Base-by-base conservation (phyloP, 1,284 basidiomycete species). In the Marasmius fiardii region DNA sequence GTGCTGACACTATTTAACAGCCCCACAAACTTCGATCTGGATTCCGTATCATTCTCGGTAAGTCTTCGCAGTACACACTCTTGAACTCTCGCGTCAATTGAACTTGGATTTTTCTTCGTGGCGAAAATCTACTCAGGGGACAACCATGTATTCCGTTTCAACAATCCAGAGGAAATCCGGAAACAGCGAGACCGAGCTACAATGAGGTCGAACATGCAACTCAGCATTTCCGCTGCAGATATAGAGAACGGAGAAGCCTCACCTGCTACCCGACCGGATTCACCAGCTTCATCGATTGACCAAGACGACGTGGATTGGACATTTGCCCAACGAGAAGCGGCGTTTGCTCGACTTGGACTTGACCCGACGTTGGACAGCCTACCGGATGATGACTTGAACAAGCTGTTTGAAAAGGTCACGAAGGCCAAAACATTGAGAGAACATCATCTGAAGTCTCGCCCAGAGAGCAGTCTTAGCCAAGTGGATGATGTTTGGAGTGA, bases 81-180 rank as follows among this genome's bases (percentile, higher is more conserved):
- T 33, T 33, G 21, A 28, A 41, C 18, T n/a, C 44, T 44, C 33
- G 39, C 24, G 37, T 50, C 24, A 16, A 37, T 49, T 41, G 21
- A 43, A 54, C 55, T 55, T 48, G 57, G 43, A 35, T 48, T 39
- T 61, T 55, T 57, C 26, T 53, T 58, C 16, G 20, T 12, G 37
- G 28, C 43, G 55, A 14, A 24, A 21, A 39, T 52, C 43, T 50
- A 49, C 47, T 37, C 60, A 92, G 95, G 96, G 53, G 95, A 98
- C 64, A 90, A 95, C 61, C 97, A 99, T 73, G 95, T 98, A 55
- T 99, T 99, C 73, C 86, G 96, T 16, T 98, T 98, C 76, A 98
- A 97, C 67, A 92, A 95, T 65, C 95, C 95, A 0, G 93, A 94
- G 67, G 92, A 95, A 65, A 95, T 96, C 52, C 86, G 95, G 59